Percentiles rank a stretch among this genome's conserved stretches.
Evolutionary conservation across 2,329 filamentous ascomycete species (phyloP).

Genomic region (Exophiala lecanii-corni): DNA sequence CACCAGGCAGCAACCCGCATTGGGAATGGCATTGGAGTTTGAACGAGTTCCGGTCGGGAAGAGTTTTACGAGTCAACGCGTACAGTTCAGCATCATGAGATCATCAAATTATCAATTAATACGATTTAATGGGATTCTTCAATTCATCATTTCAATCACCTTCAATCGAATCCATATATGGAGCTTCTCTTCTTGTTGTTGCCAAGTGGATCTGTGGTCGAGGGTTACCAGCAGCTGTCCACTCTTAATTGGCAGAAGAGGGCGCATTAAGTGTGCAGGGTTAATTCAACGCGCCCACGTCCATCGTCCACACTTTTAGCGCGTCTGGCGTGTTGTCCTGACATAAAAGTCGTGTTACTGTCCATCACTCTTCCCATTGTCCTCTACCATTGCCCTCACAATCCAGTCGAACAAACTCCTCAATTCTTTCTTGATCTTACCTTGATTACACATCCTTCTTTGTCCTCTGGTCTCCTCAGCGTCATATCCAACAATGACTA

Average conservation of each 20-base stretch:
- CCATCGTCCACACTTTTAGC: not conserved
- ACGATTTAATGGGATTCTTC: not conserved
- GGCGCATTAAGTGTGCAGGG: not conserved
- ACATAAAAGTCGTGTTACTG: not conserved
- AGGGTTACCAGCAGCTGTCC: not conserved
- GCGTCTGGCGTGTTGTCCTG: not conserved
- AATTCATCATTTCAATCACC: not conserved
- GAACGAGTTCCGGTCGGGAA: too few species aligned
- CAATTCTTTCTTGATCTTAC: not conserved
- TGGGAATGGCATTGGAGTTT: too few species aligned
- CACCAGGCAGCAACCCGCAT: not conserved
- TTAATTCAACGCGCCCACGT: not conserved
- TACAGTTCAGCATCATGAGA: not conserved
- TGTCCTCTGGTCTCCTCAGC: conserved; percentile 12
- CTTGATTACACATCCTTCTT: not conserved
- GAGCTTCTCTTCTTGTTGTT: not conserved
- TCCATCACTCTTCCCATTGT: not conserved
- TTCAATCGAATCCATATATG: too few species aligned
- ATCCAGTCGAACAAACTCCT: not conserved
- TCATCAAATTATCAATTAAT: not conserved
- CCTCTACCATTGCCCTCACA: not conserved
- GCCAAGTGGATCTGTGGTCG: not conserved
- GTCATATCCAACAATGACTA: conserved; percentile 58
- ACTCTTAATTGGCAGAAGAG: not conserved
- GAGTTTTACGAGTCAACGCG: not conserved